Evolutionary conservation across 257 asterid genomes (phyloP), one percentile per base, ranked within the genome.

Genomic region (Ligustrum vulgare): DNA sequence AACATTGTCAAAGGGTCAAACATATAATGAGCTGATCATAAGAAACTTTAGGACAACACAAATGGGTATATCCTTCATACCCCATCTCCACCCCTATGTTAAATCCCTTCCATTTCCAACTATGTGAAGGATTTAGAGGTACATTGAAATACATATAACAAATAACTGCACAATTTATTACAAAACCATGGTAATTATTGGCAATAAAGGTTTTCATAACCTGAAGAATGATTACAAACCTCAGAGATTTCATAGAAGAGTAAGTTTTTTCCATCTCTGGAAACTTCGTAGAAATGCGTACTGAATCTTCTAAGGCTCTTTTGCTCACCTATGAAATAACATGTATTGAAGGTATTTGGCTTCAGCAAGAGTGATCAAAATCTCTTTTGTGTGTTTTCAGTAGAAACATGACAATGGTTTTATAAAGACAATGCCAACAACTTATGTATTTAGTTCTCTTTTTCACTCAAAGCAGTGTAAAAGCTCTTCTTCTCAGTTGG

Each of bases 231-330:
- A n/a, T 62, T 72, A 81, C 89, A 67, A 72, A 94, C 98, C 97
- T 94, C 87, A 92, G 76, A 67, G 85, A 78, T 72, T 92, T 92
- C 83, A 79, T 78, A 20, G 99, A 84, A 71, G 89, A 66, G 67
- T 82, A 94, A 11, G 87, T 81, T 82, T 69, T 82, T 83, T 92
- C 99, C 97, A 94, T 88, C 76, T 91, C 99, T 0, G 89, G 82
- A 71, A 94, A 94, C 67, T 78, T 91, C 20, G 99, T 87, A 62
- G 86, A 86, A 72, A 92, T 94, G 71, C 88, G 97, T 58, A 94
- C 72, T 6, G 99, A 92, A 81, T 94, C 99, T 85, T 94, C 93
- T 79, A 91, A 68, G 69, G 99, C 98, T 74, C 90, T 91, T 69
- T 90, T 92, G 81, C 94, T 87, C 67, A 94, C 91, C 98, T 94